phyloP scores from a whole-genome alignment of 2,329 filamentous ascomycete species.

The Aureobasidium mangrovei region DNA sequence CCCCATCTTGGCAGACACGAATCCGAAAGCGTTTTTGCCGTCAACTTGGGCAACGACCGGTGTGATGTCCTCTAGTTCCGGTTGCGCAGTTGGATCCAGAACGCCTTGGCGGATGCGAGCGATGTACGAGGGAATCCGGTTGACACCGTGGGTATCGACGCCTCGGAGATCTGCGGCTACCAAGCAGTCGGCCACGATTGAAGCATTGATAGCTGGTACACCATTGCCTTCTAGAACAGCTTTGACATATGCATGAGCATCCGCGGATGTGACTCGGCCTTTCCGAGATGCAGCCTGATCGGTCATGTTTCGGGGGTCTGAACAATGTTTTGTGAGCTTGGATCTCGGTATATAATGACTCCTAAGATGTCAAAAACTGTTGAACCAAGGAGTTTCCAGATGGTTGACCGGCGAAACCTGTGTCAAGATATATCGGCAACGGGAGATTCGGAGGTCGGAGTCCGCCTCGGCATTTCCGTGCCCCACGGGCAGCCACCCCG shows the following conservation, averaged over 20 bases:
- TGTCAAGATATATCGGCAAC: too few relatives aligned
- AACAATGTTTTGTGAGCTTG: too few relatives aligned
- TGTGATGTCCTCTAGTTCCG: slow-evolving; percentile 52
- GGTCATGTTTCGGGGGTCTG: background rate
- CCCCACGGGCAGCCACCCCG: too few relatives aligned
- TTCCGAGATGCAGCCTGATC: slow-evolving; percentile 45
- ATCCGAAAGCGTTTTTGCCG: slow-evolving; percentile 64
- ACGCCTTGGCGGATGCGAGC: slow-evolving; percentile 59
- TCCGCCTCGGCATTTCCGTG: too few relatives aligned
- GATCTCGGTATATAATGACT: too few relatives aligned
- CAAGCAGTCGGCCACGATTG: slow-evolving; percentile 54
- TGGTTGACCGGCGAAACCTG: too few relatives aligned
- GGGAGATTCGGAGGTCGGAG: too few relatives aligned
- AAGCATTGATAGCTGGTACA: slow-evolving; percentile 48
- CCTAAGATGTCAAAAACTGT: too few relatives aligned
- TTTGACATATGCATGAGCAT: slow-evolving; percentile 38
- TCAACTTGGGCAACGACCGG: slow-evolving; percentile 60
- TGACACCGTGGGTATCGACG: slow-evolving; percentile 68
- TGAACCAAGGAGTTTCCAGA: too few relatives aligned
- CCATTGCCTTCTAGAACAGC: slow-evolving; percentile 51
- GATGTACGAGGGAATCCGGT: slow-evolving; percentile 68
- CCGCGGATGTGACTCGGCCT: slow-evolving; percentile 18
- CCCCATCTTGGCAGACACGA: slow-evolving; percentile 54
- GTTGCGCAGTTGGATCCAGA: slow-evolving; percentile 50
- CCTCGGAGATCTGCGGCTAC: slow-evolving; percentile 66